Conservation (phyloP, 2,329 filamentous ascomycete species). For the Alternaria tenuissima region DNA sequence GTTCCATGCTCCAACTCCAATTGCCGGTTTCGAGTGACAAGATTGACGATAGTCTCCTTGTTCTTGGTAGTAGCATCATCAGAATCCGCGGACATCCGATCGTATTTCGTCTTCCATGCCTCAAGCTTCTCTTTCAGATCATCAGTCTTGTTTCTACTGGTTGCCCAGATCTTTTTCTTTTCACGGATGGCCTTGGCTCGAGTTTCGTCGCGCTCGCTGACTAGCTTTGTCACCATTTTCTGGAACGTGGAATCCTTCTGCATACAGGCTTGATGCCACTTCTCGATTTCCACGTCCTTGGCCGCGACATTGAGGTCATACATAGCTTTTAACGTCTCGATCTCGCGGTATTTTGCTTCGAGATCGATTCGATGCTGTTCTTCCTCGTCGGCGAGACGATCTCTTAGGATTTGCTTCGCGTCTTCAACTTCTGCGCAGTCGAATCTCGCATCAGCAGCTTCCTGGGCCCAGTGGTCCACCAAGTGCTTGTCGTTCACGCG, state of each 20-base stretch:
- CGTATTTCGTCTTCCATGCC: neutral
- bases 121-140: neutral
- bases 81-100: neutral
- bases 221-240: neutral
- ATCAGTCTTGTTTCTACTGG: neutral
- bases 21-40: neutral
- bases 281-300: neutral
- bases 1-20: neutral
- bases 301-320: neutral
- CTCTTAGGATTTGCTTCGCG: neutral
- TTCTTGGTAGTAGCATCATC: neutral
- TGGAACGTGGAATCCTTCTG: neutral
- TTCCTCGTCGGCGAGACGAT: neutral
- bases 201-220: neutral
- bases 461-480: neutral
- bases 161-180: neutral
- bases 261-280: neutral
- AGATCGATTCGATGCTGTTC: neutral
- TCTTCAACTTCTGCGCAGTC: neutral
- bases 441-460: neutral
- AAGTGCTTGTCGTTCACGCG: conserved; percentile 2
- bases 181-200: neutral
- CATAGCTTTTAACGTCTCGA: neutral
- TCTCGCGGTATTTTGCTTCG: neutral
- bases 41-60: neutral